These are phyloP conservation scores for Ustilago hordei DNA, from an alignment of 1,284 basidiomycete species.

Conservation along the genomic window DNA sequence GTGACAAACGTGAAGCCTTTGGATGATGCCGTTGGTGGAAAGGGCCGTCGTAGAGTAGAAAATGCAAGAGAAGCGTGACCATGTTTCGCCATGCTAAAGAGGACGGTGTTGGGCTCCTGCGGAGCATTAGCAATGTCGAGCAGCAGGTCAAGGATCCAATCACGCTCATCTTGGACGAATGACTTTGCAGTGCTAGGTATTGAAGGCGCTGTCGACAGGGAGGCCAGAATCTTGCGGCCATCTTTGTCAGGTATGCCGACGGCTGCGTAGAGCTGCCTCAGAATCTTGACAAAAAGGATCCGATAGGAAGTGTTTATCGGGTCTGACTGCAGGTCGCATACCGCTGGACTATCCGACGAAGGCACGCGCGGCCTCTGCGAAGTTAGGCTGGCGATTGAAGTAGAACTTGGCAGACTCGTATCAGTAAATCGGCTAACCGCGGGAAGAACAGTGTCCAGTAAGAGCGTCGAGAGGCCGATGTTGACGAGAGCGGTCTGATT, in stretches of 20 bases:
- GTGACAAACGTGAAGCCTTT: conserved; percentile 57
- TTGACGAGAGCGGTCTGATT: conserved; percentile 27
- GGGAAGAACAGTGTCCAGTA: conserved; percentile 26
- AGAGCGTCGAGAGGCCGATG: conserved; percentile 20
- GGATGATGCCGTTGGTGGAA: conserved; percentile 46
- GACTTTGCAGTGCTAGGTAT: background rate
- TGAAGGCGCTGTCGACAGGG: conserved; percentile 13
- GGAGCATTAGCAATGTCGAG: conserved; percentile 40
- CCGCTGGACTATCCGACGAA: background rate
- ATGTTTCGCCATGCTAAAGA: conserved; percentile 43
- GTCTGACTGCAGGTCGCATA: background rate
- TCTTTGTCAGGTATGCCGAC: conserved; percentile 51
- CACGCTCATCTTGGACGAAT: conserved; percentile 1
- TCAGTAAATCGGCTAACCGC: background rate
- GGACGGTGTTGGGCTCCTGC: conserved; percentile 46
- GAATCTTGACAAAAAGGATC: conserved; percentile 18
- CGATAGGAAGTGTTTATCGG: background rate
- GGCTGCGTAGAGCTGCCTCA: conserved; percentile 25
- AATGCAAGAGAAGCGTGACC: conserved; percentile 56
- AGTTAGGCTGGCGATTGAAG: background rate
- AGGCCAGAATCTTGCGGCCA: conserved; percentile 32
- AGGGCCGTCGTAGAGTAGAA: conserved; percentile 52
- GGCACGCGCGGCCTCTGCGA: background rate
- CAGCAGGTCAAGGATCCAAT: conserved; percentile 45
- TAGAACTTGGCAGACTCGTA: conserved; percentile 5